Conservation (phyloP, 78 protist species). For the Emiliania huxleyi region DNA sequence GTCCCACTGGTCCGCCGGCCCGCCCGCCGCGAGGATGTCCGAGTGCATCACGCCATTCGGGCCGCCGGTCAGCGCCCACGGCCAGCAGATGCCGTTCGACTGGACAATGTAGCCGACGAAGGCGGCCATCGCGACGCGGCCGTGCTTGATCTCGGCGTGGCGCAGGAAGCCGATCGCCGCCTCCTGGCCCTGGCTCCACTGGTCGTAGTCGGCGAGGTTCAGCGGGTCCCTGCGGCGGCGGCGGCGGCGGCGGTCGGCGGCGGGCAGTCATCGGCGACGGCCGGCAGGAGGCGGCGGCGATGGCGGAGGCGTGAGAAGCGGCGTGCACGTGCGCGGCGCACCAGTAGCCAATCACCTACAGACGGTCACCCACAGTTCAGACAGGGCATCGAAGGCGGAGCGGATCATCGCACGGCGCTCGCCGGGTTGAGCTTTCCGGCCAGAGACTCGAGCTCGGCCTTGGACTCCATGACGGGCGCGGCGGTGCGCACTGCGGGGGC, state of each 20-base stretch:
- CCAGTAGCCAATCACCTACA: too few species aligned
- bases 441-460: neutral
- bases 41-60: neutral
- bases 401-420: neutral
- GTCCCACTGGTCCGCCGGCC: neutral
- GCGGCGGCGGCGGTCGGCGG: neutral
- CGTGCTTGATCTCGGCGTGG: constrained; percentile 8
- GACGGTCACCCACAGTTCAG: neutral
- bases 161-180: constrained; percentile 5
- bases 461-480: neutral
- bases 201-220: neutral
- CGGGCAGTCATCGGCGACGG: too few species aligned
- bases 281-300: too few species aligned
- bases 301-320: too few species aligned
- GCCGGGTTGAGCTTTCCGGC: neutral
- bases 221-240: neutral
- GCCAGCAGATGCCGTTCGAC: neutral
- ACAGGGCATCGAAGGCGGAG: neutral
- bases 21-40: neutral
- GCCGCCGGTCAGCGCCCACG: neutral
- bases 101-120: neutral
- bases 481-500: neutral
- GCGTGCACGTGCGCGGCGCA: too few species aligned
- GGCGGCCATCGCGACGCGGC: constrained; percentile 1
- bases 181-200: neutral